Base-by-base conservation (phyloP, 352 stramenopile species). In the Blastocystis sp. region DNA sequence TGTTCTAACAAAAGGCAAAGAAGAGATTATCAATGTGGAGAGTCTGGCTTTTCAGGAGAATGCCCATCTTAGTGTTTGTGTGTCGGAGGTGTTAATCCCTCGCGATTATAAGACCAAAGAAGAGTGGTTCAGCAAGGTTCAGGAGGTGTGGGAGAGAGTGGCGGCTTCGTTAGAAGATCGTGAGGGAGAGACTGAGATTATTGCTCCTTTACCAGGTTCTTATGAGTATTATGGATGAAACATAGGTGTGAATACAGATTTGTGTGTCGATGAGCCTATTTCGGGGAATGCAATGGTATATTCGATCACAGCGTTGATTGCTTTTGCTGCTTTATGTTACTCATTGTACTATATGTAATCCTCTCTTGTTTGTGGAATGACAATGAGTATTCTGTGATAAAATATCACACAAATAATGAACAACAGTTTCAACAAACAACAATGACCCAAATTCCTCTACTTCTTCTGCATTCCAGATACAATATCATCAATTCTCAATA, bases 401-500 rank as follows among this genome's bases (percentile, higher is more conserved):
- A 9, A 46, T 46, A 46, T 46, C 9, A 46, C 9, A 9, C 39
- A 46, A 46, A 46, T 46, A 46, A 46, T 46, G 9, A 46, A 46
- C 3, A 9, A 46, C 9, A 46, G 9, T 9, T 46, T 9, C 39
- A 46, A 9, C 39, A 9, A 46, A 46, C 39, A 46, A 46, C 12
- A 61, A 61, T 32, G 2, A 61, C 54, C 54, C 12, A 24, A 80
- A 80, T 7, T 32, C 12, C 43, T 39, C 24, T 27, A 83, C 89
- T 95, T 95, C 91, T 98, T 98, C 86, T 97, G 96, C 71, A 97
- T 94, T 52, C 97, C 97, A 67, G 95, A 98, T 42, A 99, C 96
- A 89, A 99, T 98, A 90, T 99, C 97, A 91, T 99, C 97, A 90
- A 99, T 99, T 86, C 97, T 94, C 87, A 96, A 89, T 86, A 97